Evolutionary conservation across 345 rosid genomes (phyloP), one percentile per base, ranked within the genome.

Genomic region (Lepidium didymum): DNA sequence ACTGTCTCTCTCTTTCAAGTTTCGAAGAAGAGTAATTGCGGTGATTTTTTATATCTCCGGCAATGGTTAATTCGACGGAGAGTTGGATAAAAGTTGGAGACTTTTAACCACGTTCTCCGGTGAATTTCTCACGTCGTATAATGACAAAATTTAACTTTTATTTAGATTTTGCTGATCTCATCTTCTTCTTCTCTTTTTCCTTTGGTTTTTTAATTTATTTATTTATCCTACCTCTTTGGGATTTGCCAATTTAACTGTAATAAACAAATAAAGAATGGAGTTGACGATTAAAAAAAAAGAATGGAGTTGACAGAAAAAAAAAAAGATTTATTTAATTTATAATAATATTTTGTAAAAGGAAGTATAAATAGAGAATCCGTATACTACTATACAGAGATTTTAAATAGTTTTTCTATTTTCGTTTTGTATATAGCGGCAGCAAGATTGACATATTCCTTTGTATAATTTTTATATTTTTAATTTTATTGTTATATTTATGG

Each of bases 31-130:
- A 35, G 21, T 62, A 23, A 5, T 38, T 65, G 52, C 27, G 59
- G 53, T 46, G 45, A 56, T 41, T 29, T 56, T 56, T 38, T 57
- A 19, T 68, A 34, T 62, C 40, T 6, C 74, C 78, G 78, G 70
- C 0, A 33, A 68, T 33, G 49, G 51, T 68, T 68, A 53, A 37
- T 45, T 61, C 58, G 33, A 52, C 64, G 64, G 52, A n/a, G 1
- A 45, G 44, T 53, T 53, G 57, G 59, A 38, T 36, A 3, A 56
- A 75, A 62, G 61, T 5, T 31, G 16, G n/a, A 8, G 42, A 56
- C 70, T 75, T 75, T 68, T 68, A 75, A 56, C 74, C 66, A 62
- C 74, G 68, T 54, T 45, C 70, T 33, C 78, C 74, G 74, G 74
- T 52, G 59, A 68, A 1, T 61, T 67, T 68, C 41, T 67, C 69